phyloP scores from a whole-genome alignment of 345 rosid species.

The Citrus maxima region DNA sequence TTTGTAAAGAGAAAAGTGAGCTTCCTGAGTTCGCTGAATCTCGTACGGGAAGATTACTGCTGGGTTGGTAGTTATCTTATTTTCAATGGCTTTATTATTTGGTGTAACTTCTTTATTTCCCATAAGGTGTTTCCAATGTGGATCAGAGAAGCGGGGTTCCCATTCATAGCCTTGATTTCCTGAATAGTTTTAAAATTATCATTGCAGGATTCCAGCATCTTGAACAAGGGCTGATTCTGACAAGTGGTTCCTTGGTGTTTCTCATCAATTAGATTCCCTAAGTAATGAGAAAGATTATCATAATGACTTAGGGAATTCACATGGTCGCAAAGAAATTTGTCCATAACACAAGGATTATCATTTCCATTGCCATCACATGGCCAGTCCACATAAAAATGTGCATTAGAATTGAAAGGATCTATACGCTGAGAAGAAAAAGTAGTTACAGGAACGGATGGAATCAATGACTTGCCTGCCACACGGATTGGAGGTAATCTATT shows the following conservation, averaged over 20 bases:
- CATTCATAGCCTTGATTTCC: constrained; percentile 26
- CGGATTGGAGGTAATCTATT: constrained; percentile 32
- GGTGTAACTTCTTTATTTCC: constrained; percentile 16
- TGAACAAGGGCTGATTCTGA: constrained; percentile 21
- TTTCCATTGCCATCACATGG: constrained; percentile 23
- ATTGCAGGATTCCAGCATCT: constrained; percentile 9
- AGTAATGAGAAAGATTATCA: not conserved
- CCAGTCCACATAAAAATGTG: constrained; percentile 17
- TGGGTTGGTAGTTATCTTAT: constrained; percentile 28
- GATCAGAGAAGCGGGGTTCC: constrained; percentile 21
- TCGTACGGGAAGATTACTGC: constrained; percentile 18
- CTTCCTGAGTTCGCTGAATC: constrained; percentile 36
- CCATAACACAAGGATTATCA: constrained; percentile 14
- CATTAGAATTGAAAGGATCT: constrained; percentile 21
- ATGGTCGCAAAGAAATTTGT: not conserved
- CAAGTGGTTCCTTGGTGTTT: constrained; percentile 12
- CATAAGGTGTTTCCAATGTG: constrained; percentile 8
- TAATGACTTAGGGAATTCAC: too few relatives aligned
- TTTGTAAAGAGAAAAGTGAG: constrained; percentile 30
- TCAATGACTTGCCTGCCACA: constrained; percentile 27
- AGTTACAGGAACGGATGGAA: constrained; percentile 47
- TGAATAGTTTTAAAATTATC: constrained; percentile 19
- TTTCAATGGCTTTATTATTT: constrained; percentile 13
- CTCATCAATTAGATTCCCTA: constrained; percentile 33
- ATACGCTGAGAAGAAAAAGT: constrained; percentile 36